Base-by-base conservation (phyloP, 164 flowering plant species). In the Umbellularia californica region DNA sequence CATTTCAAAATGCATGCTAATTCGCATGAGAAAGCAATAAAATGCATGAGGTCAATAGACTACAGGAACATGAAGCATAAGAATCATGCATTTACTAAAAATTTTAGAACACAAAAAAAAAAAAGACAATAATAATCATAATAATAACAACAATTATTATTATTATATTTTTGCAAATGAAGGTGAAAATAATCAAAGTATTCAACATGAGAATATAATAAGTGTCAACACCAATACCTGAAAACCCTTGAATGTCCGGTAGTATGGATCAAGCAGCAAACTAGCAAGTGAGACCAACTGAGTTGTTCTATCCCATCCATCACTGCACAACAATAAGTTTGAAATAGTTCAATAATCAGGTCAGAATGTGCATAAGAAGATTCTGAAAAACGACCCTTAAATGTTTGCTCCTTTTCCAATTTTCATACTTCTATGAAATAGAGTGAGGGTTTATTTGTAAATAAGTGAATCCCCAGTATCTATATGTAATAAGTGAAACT, bases 221-320 rank as follows among this genome's bases (percentile, higher is more conserved):
- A 25, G 10, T 64, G 68, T 23, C 41, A 47, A 13, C n/a, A 17
- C 3, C 68, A 80, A 70, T 86, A 96, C 99, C 98, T 96, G 99
- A 84, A 96, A 96, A 22, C 99, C 99, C 9, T 84, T 74, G 50
- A 96, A 83, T 77, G 99, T 96, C 50, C 99, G 86, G 79, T 96
- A 94, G 77, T 91, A 94, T 68, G 99, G 98, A 87, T 96, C 99
- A 78, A 96, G 98, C 85, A 96, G 73, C 84, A 96, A 83, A 79
- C 89, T 87, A 75, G 99, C 97, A 80, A 96, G 93, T 47, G 99
- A 85, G 71, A 96, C 92, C 85, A 96, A 79, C 79, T 96, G 99
- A 73, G 93, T 86, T 74, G 99, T 96, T 83, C 99, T 87, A 77
- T 96, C 99, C 99, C 99, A 96, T 72, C 99, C 99, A 87, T 96